Evolutionary conservation across 345 rosid genomes (phyloP), one percentile per base, ranked within the genome.

Genomic region (Linum tenue): DNA sequence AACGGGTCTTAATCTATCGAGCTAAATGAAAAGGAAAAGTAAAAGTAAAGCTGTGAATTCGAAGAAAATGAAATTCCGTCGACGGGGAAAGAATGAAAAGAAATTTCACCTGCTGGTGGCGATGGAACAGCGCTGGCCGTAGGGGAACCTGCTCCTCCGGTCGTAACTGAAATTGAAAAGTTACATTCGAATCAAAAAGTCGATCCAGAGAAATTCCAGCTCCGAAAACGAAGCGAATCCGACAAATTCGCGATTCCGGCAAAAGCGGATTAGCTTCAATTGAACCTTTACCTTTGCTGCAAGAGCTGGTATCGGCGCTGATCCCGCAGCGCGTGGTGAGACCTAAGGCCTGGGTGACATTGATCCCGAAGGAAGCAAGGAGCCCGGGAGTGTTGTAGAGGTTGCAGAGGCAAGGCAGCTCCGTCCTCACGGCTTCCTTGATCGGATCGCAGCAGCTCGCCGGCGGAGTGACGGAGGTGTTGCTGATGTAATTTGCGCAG

Each of bases 391-490:
- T 75, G 2, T 2, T 82, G 44, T 82, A 88, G 60, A 88, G 70
- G 31, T 60, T 75, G 72, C 95, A 88, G 40, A 88, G 89, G 69
- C 95, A 88, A 1, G 42, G 0, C 36, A 78, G 82, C 3, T 88
- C 81, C 0, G 69, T 73, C 5, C 39, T 16, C 1, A 88, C 87
- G 0, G 95, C 82, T 4, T 85, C 78, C 63, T 72, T 85, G 73
- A 88, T 84, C 9, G 87, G 59, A 57, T 64, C 55, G 58, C 95
- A 88, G 77, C 95, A 88, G 3, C 0, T 62, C 35, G 3, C 63
- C 5, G 81, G 39, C 12, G 95, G 91, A 6, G 4, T 73, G 41
- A 73, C 38, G 2, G 83, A 81, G 64, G 78, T 41, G 66, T 67
- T 73, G 53, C 11, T 15, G 17, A 88, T 43, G 71, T 39, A 72